phyloP scores from a whole-genome alignment of 1,284 basidiomycete genomes.

The Caloboletus inedulis region DNA sequence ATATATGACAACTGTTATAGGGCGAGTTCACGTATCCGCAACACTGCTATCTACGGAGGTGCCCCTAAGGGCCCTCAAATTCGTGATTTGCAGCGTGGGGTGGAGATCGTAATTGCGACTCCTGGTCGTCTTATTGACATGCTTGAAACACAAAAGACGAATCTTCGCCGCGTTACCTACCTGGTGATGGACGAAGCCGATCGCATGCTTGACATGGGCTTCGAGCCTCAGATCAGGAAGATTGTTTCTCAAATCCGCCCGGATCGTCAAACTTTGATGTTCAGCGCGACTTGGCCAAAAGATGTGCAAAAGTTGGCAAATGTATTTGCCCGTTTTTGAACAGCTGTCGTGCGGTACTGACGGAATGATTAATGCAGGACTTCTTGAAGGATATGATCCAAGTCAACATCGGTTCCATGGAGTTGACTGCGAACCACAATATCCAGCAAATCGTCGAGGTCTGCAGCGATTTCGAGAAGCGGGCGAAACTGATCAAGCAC shows the following conservation, averaged over 20 bases:
- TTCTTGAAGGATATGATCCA: slow-evolving; percentile 97
- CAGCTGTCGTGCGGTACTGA: background rate
- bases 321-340: slow-evolving; percentile 38
- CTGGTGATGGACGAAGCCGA: slow-evolving; percentile 99
- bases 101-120: slow-evolving; percentile 94
- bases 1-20: slow-evolving; percentile 35
- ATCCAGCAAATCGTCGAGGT: slow-evolving; percentile 96
- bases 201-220: slow-evolving; percentile 99
- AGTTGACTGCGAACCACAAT: slow-evolving; percentile 97
- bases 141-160: slow-evolving; percentile 95
- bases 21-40: slow-evolving; percentile 93
- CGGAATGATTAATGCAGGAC: slow-evolving; percentile 51
- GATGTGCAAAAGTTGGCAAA: slow-evolving; percentile 97
- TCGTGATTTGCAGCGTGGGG: slow-evolving; percentile 93
- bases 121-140: slow-evolving; percentile 91
- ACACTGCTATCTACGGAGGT: slow-evolving; percentile 98
- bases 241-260: slow-evolving; percentile 96
- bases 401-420: slow-evolving; percentile 99
- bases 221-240: slow-evolving; percentile 99
- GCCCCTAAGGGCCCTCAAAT: slow-evolving; percentile 99
- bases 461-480: slow-evolving; percentile 98
- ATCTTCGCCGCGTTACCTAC: slow-evolving; percentile 94
- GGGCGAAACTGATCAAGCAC: slow-evolving; percentile 93
- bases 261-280: slow-evolving; percentile 94
- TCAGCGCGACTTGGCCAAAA: slow-evolving; percentile 99